Conservation (phyloP, 208 protist genomes). For the Angomonas deanei region DNA sequence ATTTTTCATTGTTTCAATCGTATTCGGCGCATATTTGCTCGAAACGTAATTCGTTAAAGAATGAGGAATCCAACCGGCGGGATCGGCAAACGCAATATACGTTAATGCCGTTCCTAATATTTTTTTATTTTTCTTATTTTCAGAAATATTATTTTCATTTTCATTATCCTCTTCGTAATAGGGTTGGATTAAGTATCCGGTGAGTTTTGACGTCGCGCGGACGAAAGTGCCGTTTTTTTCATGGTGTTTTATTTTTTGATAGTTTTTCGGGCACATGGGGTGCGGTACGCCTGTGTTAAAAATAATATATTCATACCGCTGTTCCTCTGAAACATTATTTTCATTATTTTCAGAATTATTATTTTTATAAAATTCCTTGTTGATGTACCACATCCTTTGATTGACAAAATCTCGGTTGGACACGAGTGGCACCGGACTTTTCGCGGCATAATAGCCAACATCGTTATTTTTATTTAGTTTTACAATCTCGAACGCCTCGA, state of each 20-base stretch:
- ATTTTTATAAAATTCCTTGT: not conserved
- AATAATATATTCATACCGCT: slow-evolving; percentile 75
- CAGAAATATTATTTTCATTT: not conserved
- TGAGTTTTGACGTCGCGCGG: slow-evolving; percentile 69
- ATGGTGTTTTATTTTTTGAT: slow-evolving; percentile 28
- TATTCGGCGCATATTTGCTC: slow-evolving; percentile 77
- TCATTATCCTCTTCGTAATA: not conserved
- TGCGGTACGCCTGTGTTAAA: slow-evolving; percentile 88
- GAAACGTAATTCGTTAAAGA: slow-evolving; percentile 73
- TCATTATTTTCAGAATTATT: not conserved
- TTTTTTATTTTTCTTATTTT: not conserved
- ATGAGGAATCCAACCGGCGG: slow-evolving; percentile 75
- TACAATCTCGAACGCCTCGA: slow-evolving; percentile 70
- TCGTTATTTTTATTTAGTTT: slow-evolving; percentile 68
- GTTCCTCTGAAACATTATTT: slow-evolving; percentile 24
- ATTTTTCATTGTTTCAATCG: slow-evolving; percentile 36
- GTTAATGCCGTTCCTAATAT: slow-evolving; percentile 49
- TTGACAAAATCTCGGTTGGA: slow-evolving; percentile 88
- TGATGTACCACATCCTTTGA: slow-evolving; percentile 75
- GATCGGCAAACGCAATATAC: slow-evolving; percentile 85
- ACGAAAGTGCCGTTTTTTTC: slow-evolving; percentile 36
- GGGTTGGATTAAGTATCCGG: slow-evolving; percentile 81
- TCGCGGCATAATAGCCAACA: slow-evolving; percentile 88
- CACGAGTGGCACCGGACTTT: slow-evolving; percentile 64
- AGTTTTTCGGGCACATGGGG: slow-evolving; percentile 33